Evolutionary conservation across 352 stramenopile genomes (phyloP), one percentile per base, ranked within the genome.

Genomic region (Phytopythium aichiense): DNA sequence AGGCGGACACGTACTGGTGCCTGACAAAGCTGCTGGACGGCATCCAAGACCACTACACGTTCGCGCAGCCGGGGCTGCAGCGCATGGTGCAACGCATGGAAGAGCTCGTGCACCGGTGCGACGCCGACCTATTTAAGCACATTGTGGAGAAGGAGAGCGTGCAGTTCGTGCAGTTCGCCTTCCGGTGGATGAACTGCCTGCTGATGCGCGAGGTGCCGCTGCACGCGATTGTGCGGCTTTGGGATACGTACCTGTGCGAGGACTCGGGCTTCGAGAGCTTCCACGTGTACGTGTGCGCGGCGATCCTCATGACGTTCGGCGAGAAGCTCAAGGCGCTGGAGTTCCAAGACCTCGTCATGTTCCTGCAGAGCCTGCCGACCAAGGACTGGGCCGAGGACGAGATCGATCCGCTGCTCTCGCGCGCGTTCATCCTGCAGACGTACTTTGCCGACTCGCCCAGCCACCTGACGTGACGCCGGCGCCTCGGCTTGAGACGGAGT

Each of bases 171-270:
- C 97, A 99, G 81, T 99, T 99, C 77, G 95, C 97, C 22, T 99
- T 99, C 75, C 98, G 98, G 46, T 99, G 98, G 97, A 99, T 99
- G 94, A 99, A 99, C 84, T 99, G 98, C 74, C 75, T 99, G 54
- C 83, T 99, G 42, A 92, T 99, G 74, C 84, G 98, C 38, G 98
- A 99, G 72, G 91, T 99, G 52, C 89, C 89, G 56, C 73, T 99
- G 49, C 66, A 87, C 64, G 94, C 92, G 61, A 98, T 99, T 50
- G 87, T 99, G 38, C 91, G 98, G 37, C 80, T 99, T 33, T 99
- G 97, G 98, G 98, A 99, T 83, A 99, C 97, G 4, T 99, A 99
- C 72, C 77, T 99, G 51, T 96, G 88, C 65, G 97, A 99, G 76
- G 95, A 98, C 61, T 97, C 92, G 15, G 97, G 97, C n/a, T 99